Conservation (phyloP, 2,329 filamentous ascomycete genomes). For the Fusarium hostae region DNA sequence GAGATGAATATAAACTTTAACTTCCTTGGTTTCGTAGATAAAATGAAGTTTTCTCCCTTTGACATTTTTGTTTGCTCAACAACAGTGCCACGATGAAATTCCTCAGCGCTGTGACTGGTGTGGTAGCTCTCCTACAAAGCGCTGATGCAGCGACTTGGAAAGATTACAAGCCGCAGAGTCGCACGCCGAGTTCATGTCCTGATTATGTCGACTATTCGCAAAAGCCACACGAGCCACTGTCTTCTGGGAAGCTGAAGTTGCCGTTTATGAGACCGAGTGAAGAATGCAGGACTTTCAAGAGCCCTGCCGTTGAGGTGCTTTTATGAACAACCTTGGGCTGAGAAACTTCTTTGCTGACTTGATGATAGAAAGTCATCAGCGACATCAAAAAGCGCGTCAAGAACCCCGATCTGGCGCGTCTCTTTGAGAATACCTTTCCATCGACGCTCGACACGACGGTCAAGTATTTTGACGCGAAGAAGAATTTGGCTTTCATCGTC, state of each 20-base stretch:
- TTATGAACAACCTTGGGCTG: fast-evolving
- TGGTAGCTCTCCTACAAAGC: neutral
- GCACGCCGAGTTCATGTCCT: conserved; percentile 10
- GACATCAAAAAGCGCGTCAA: conserved; percentile 25
- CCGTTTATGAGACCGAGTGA: conserved; percentile 24
- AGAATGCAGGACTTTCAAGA: conserved; percentile 27
- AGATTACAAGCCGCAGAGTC: conserved; percentile 16
- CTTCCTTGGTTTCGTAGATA: neutral
- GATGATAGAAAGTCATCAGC: conserved; percentile 6
- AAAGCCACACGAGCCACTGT: conserved; percentile 1
- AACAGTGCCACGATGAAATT: neutral
- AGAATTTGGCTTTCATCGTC: conserved; percentile 17
- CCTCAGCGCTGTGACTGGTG: neutral
- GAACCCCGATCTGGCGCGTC: conserved; percentile 17
- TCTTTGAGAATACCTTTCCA: conserved; percentile 25
- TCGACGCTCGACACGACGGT: conserved; percentile 22
- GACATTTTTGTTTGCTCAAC: fast-evolving
- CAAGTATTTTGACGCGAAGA: conserved; percentile 16
- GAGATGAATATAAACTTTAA: neutral
- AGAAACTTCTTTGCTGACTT: fast-evolving
- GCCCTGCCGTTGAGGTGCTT: conserved; percentile 3
- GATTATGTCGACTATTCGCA: conserved; percentile 23
- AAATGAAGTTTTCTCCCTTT: neutral
- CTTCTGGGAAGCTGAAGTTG: conserved; percentile 5
- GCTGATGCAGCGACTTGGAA: conserved; percentile 5